Evolutionary conservation across 352 stramenopile species (phyloP).

Genomic region (Pseudoperonospora humuli): DNA sequence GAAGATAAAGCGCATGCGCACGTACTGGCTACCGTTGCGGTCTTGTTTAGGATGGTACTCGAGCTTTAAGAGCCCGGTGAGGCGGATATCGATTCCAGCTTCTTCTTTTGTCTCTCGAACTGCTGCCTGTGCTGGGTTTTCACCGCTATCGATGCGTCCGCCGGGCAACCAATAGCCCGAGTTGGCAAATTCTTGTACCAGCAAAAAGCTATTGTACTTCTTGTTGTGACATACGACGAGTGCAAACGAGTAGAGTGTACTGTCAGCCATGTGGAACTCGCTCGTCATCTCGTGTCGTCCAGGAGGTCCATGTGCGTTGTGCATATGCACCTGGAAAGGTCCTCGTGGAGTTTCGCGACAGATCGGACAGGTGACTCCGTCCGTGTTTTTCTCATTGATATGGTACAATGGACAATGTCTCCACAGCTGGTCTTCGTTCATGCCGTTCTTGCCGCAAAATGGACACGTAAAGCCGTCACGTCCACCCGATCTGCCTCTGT

Average conservation of each 20-base stretch:
- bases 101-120: slow-evolving; percentile 86
- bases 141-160: slow-evolving; percentile 66
- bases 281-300: slow-evolving; percentile 73
- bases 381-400: slow-evolving; percentile 79
- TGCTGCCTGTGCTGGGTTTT: slow-evolving; percentile 64
- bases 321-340: slow-evolving; percentile 79
- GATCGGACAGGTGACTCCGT: slow-evolving; percentile 65
- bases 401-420: slow-evolving; percentile 76
- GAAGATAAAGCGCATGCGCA: slow-evolving; percentile 84
- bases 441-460: slow-evolving; percentile 63
- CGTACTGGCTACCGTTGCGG: slow-evolving; percentile 55
- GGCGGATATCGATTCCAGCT: slow-evolving; percentile 68
- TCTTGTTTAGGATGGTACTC: slow-evolving; percentile 83
- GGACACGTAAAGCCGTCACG: slow-evolving; percentile 48
- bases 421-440: slow-evolving; percentile 80
- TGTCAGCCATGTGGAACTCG: slow-evolving; percentile 73
- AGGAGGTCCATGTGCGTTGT: slow-evolving; percentile 76
- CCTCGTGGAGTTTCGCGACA: slow-evolving; percentile 54
- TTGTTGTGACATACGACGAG: slow-evolving; percentile 80
- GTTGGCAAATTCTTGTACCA: slow-evolving; percentile 84
- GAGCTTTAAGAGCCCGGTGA: slow-evolving; percentile 74
- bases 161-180: slow-evolving; percentile 80
- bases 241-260: slow-evolving; percentile 72
- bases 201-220: slow-evolving; percentile 74
- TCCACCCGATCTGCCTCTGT: slow-evolving; percentile 15